A percentile compares a stretch with the other conserved stretches of the same genome.
Conservation (phyloP, 139 green algal species). For the Dunaliella sp. region DNA sequence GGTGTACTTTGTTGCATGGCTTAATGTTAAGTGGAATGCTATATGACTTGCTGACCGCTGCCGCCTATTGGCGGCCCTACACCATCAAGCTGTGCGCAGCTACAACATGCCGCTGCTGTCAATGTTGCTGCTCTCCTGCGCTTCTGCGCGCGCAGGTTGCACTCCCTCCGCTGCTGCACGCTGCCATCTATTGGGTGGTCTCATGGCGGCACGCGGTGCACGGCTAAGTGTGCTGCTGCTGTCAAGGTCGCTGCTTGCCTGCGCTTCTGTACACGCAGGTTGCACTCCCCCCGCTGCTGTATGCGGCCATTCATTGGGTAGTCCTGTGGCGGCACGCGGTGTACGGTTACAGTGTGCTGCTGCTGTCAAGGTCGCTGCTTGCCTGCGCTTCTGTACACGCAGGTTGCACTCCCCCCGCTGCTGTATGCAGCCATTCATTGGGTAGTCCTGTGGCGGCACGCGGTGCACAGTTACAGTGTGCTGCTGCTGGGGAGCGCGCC, state of each 20-base stretch:
- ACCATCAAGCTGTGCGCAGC: conserved; percentile 52
- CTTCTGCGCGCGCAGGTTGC: neutral
- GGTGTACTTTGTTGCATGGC: no score
- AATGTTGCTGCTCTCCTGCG: no score
- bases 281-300: conserved; percentile 56
- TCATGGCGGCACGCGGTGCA: conserved; percentile 52
- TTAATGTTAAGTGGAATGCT: no score
- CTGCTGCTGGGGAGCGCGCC: conserved; percentile 66
- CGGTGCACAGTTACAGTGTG: conserved; percentile 68
- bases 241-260: conserved; percentile 42
- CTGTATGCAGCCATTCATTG: conserved; percentile 69
- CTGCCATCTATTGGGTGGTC: conserved; percentile 57
- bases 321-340: conserved; percentile 45
- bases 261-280: neutral
- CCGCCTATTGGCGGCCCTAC: conserved; percentile 57
- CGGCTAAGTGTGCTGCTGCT: conserved; percentile 75
- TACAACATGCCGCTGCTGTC: conserved; percentile 79
- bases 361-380: no score
- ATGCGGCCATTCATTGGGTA: conserved; percentile 63
- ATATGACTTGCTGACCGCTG: conserved; percentile 62
- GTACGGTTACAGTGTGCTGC: conserved; percentile 72
- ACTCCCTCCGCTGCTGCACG: conserved; percentile 64
- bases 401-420: conserved; percentile 45
- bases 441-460: conserved; percentile 40
- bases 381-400: no score